Percentiles rank a stretch among this genome's conserved stretches.
Conservation (phyloP, 73 alveolate species). For the Breviolum minutum region DNA sequence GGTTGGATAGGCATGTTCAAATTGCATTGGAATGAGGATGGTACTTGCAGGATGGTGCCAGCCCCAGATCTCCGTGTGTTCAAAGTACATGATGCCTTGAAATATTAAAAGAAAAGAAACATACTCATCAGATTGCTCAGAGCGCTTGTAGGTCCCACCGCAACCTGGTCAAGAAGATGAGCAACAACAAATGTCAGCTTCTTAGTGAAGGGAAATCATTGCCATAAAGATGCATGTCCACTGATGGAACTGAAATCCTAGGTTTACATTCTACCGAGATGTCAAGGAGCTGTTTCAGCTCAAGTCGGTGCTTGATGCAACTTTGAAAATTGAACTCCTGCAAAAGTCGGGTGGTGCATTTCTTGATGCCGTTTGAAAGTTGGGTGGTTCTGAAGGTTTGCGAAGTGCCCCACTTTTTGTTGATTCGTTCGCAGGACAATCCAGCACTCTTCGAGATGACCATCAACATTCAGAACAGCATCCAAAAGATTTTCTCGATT, state of each 20-base stretch:
- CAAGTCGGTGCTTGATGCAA: background rate
- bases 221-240: background rate
- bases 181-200: constrained; percentile 60
- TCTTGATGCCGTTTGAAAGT: background rate
- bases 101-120: too few species aligned
- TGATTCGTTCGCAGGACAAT: constrained; percentile 31
- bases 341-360: background rate
- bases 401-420: too few species aligned
- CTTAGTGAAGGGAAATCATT: background rate
- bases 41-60: constrained; percentile 84
- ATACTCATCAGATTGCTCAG: too few species aligned
- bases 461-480: constrained; percentile 73
- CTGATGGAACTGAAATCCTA: background rate
- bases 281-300: background rate
- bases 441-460: constrained; percentile 92
- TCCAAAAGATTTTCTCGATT: constrained; percentile 83
- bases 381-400: too few species aligned
- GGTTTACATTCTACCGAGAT: constrained; percentile 92
- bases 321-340: too few species aligned
- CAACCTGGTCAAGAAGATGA: constrained; percentile 93
- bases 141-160: constrained; percentile 49
- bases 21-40: background rate
- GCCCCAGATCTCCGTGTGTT: background rate
- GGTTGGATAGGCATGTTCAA: background rate
- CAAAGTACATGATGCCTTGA: too few species aligned